Percentiles rank a stretch among this genome's conserved stretches.
Evolutionary conservation across 345 rosid species (phyloP).

Genomic region (Cardiospermum halicacabum): DNA sequence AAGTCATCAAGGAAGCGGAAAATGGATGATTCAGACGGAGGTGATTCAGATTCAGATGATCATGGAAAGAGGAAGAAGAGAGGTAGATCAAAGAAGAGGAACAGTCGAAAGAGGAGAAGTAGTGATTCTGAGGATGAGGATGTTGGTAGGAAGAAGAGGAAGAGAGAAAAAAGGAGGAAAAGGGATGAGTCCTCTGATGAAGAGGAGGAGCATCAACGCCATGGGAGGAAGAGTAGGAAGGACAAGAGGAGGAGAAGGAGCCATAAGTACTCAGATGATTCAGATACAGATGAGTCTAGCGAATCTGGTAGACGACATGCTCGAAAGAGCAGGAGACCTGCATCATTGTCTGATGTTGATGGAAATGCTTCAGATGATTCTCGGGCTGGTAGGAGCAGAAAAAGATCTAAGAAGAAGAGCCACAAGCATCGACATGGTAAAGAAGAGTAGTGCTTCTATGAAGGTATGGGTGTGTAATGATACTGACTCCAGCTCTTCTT

Average conservation of each 20-base stretch:
- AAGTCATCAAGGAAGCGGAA: conserved; percentile 37
- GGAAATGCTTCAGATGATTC: conserved; percentile 42
- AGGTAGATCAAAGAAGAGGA: conserved; percentile 75
- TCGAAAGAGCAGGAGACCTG: conserved; percentile 51
- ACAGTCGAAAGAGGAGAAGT: conserved; percentile 45
- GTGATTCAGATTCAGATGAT: conserved; percentile 42
- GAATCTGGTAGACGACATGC: conserved; percentile 34
- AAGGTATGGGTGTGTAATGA: conserved; percentile 10
- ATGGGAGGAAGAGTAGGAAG: conserved; percentile 36
- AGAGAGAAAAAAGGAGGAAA: conserved; percentile 63
- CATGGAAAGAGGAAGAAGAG: conserved; percentile 58
- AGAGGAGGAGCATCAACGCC: conserved; percentile 26
- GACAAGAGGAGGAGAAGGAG: conserved; percentile 49
- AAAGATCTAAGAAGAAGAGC: conserved; percentile 52
- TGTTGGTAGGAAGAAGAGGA: conserved; percentile 44
- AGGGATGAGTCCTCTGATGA: conserved; percentile 39
- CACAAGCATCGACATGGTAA: conserved; percentile 43
- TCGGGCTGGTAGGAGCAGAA: conserved; percentile 55
- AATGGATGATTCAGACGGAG: conserved; percentile 36
- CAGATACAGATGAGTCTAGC: conserved; percentile 35
- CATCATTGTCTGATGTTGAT: conserved; percentile 46
- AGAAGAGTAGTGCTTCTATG: conserved; percentile 24
- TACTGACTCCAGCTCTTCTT: not conserved
- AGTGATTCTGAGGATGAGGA: conserved; percentile 63
- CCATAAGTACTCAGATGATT: conserved; percentile 34